Evolutionary conservation across 2,329 filamentous ascomycete species (phyloP).

Genomic region (Claviceps maximensis): DNA sequence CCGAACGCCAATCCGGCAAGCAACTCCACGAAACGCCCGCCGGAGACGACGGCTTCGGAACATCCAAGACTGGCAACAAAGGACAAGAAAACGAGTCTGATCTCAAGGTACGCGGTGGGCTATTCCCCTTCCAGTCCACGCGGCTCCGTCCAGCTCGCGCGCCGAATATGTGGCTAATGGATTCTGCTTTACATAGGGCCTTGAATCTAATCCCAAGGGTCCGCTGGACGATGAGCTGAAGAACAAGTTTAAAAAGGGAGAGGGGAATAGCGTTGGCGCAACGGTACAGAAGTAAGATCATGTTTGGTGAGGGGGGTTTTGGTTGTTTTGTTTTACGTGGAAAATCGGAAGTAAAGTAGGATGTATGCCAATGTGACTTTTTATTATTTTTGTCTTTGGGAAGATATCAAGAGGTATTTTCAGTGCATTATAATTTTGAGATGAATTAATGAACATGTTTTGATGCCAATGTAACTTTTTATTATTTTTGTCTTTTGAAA

Average conservation of each 20-base stretch:
- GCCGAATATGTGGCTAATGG: background rate
- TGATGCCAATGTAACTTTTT: too few species aligned
- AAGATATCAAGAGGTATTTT: too few species aligned
- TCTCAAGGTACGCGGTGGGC: conserved; percentile 29
- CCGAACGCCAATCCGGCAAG: conserved; percentile 50
- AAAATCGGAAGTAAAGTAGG: too few species aligned
- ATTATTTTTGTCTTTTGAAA: too few species aligned
- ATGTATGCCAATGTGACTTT: too few species aligned
- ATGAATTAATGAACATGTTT: too few species aligned
- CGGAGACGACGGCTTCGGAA: conserved; percentile 43
- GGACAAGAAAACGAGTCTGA: conserved; percentile 37
- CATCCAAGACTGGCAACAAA: conserved; percentile 42
- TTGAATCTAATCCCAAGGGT: conserved; percentile 54
- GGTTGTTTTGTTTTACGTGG: too few species aligned
- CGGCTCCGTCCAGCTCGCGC: too few species aligned
- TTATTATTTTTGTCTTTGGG: too few species aligned
- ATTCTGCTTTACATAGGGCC: conserved; percentile 22
- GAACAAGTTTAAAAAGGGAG: conserved; percentile 45
- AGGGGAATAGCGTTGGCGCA: conserved; percentile 7
- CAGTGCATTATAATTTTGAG: too few species aligned
- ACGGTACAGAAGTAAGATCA: conserved; percentile 3
- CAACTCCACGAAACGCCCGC: conserved; percentile 48
- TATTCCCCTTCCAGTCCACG: too few species aligned
- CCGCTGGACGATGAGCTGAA: conserved; percentile 46
- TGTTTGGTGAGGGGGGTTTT: background rate